phyloP scores from a whole-genome alignment of 495 filamentous ascomycete species.

The Penicillium manginii region DNA sequence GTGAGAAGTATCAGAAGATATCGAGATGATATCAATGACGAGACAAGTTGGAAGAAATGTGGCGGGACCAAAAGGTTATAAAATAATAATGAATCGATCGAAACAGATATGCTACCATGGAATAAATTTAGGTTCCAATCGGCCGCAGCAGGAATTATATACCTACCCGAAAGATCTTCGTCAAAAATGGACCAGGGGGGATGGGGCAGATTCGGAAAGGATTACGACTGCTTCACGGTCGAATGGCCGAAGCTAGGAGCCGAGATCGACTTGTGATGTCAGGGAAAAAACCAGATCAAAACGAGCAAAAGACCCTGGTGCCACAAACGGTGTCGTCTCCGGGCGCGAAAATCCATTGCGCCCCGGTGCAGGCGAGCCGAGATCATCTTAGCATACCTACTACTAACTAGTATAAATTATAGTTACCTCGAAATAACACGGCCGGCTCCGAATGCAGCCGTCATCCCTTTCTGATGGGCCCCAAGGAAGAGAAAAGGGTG shows the following conservation, averaged over 20 bases:
- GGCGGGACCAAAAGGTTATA: constrained; percentile 1
- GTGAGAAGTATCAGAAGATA: constrained; percentile 2
- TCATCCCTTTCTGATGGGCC: constrained; percentile 3
- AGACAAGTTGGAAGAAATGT: background rate
- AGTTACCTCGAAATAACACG: constrained; percentile 12
- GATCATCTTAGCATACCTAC: constrained; percentile 33
- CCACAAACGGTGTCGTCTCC: background rate
- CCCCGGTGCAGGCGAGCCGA: constrained; percentile 33
- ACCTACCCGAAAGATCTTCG: constrained; percentile 10
- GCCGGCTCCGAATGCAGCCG: constrained; percentile 36
- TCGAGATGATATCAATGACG: background rate
- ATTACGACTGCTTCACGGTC: constrained; percentile 20
- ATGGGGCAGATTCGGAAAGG: constrained; percentile 5
- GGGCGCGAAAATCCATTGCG: constrained; percentile 2
- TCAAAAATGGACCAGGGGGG: background rate
- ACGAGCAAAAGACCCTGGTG: background rate
- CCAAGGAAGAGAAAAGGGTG: constrained; percentile 8
- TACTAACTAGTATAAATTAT: background rate
- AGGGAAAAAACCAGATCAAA: constrained; percentile 6
- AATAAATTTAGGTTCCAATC: constrained; percentile 12
- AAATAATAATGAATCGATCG: constrained; percentile 5
- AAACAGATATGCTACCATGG: constrained; percentile 13
- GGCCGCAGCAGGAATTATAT: constrained; percentile 20
- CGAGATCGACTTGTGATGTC: constrained; percentile 30
- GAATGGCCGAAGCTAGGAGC: constrained; percentile 17